A percentile compares a stretch with the other conserved stretches of the same genome.
Evolutionary conservation across 352 stramenopile genomes (phyloP).

Genomic region (Thalassiosira sp.): DNA sequence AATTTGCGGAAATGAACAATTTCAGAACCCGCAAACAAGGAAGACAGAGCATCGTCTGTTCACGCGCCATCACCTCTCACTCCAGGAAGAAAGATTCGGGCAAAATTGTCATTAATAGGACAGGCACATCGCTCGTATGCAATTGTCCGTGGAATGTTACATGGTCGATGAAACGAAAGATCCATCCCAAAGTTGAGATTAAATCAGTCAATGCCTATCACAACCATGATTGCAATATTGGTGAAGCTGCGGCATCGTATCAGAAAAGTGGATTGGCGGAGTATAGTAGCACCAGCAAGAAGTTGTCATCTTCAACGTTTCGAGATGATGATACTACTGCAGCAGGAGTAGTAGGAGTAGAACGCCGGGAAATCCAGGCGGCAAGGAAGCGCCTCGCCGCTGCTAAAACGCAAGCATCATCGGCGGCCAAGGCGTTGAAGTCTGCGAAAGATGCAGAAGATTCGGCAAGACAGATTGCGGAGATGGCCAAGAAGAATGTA

Average conservation of each 20-base stretch:
- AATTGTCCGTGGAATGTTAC: not conserved
- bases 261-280: not conserved
- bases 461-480: not conserved
- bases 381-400: constrained; percentile 7
- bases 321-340: too few species aligned
- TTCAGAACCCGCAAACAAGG: not conserved
- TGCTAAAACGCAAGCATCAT: not conserved
- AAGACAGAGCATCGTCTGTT: not conserved
- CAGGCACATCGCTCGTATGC: not conserved
- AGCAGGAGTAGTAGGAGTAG: too few species aligned
- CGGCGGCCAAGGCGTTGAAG: not conserved
- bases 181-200: not conserved
- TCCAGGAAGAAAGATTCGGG: not conserved
- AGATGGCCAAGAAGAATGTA: not conserved
- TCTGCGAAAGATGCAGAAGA: not conserved
- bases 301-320: too few species aligned
- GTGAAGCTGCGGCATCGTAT: not conserved
- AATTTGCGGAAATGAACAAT: not conserved
- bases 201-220: not conserved
- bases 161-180: not conserved
- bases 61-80: not conserved
- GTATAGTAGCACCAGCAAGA: too few species aligned
- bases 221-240: not conserved
- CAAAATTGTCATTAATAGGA: not conserved
- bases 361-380: constrained; percentile 5